Conservation (phyloP, 176 grass and related monocot species). For the Saccharum spontaneum region DNA sequence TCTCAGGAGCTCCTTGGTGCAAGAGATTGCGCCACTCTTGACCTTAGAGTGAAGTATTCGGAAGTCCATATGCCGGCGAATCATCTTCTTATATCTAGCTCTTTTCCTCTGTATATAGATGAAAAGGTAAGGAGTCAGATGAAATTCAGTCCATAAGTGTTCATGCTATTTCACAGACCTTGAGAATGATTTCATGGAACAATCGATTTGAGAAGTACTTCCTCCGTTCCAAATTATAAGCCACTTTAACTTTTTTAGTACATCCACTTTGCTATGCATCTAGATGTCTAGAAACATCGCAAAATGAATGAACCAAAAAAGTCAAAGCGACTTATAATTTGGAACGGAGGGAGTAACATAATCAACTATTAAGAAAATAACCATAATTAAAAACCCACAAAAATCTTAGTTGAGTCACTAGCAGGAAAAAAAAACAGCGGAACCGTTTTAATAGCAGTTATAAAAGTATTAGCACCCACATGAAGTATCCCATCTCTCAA, state of each 20-base stretch:
- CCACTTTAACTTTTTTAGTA: too few species aligned
- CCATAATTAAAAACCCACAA: neutral
- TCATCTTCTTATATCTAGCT: conserved; percentile 78
- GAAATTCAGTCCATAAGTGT: neutral
- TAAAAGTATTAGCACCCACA: neutral
- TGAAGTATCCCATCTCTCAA: neutral
- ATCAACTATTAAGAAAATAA: conserved; percentile 24
- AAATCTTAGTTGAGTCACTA: conserved; percentile 27
- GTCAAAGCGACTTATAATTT: too few species aligned
- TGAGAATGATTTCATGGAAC: conserved; percentile 19
- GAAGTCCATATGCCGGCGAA: conserved; percentile 79
- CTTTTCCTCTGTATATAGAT: conserved; percentile 52
- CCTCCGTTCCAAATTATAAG: too few species aligned
- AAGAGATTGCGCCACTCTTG: conserved; percentile 69
- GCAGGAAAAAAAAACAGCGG: conserved; percentile 7
- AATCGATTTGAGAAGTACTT: neutral
- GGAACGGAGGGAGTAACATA: neutral
- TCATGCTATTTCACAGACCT: conserved; percentile 8
- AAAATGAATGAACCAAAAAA: too few species aligned
- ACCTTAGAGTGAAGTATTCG: conserved; percentile 69
- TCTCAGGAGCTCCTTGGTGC: conserved; percentile 66
- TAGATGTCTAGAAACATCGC: too few species aligned
- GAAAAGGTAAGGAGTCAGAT: conserved; percentile 16
- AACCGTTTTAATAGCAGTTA: neutral
- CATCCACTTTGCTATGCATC: too few species aligned